Evolutionary conservation across 2,329 filamentous ascomycete genomes (phyloP).

Genomic region (Microdochium paspali): DNA sequence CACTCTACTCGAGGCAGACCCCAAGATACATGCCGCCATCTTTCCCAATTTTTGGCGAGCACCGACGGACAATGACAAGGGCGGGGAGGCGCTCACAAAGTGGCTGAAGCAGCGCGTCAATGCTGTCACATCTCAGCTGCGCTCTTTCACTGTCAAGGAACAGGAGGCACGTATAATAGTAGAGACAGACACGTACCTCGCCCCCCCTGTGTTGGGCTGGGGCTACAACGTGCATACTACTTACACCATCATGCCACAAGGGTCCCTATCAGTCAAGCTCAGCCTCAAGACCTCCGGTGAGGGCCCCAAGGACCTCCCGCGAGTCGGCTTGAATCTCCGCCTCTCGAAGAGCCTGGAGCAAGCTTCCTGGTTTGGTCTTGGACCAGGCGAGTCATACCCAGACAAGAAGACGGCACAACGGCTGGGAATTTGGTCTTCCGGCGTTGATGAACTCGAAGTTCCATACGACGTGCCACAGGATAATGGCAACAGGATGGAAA

Average conservation of each 20-base stretch:
- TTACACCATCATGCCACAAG: conserved; percentile 40
- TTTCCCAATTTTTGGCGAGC: conserved; percentile 51
- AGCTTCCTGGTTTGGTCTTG: conserved; percentile 52
- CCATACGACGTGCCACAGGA: conserved; percentile 62
- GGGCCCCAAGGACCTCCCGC: conserved; percentile 45
- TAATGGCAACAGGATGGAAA: conserved; percentile 53
- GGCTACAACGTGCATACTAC: conserved; percentile 35
- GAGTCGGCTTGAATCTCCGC: conserved; percentile 50
- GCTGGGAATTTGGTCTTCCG: conserved; percentile 35
- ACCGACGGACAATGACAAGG: conserved; percentile 55
- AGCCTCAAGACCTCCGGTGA: conserved; percentile 32
- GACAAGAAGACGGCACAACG: conserved; percentile 50
- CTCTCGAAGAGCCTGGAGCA: conserved; percentile 34
- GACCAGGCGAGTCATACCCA: conserved; percentile 54
- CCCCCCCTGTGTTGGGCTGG: conserved; percentile 54
- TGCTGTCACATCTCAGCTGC: conserved; percentile 33
- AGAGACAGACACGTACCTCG: conserved; percentile 36
- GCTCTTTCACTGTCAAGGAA: conserved; percentile 23
- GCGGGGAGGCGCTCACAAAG: conserved; percentile 37
- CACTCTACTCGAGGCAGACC: conserved; percentile 23
- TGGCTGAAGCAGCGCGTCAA: conserved; percentile 46
- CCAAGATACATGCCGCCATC: conserved; percentile 25
- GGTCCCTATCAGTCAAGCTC: conserved; percentile 34
- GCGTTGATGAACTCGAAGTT: conserved; percentile 40
- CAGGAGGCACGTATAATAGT: conserved; percentile 21